Conservation (phyloP, 495 filamentous ascomycete genomes). For the Xylaria acuta region DNA sequence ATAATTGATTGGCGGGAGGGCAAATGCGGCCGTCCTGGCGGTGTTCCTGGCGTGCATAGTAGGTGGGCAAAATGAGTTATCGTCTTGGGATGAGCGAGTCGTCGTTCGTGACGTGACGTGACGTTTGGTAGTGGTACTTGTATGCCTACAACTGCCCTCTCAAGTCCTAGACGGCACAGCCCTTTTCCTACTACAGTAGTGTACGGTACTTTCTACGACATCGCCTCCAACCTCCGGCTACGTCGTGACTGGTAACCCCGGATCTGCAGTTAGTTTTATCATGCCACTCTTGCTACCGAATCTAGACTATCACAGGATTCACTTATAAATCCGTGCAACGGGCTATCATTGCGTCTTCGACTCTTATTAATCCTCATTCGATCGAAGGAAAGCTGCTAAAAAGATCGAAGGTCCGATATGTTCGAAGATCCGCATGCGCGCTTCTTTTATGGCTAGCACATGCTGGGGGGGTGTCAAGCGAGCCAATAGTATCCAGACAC, state of each 20-base stretch:
- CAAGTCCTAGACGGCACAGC: neutral
- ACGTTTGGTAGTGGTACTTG: neutral
- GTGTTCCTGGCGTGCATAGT: neutral
- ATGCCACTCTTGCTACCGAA: neutral
- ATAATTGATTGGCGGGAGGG: neutral
- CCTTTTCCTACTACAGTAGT: too few relatives aligned
- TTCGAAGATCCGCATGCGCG: neutral
- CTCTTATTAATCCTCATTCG: neutral
- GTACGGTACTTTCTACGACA: too few relatives aligned
- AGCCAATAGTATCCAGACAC: too few relatives aligned
- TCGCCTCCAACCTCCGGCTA: neutral
- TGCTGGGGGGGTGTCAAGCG: too few relatives aligned
- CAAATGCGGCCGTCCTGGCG: neutral
- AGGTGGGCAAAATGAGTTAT: neutral
- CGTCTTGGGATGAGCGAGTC: neutral
- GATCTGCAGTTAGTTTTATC: neutral
- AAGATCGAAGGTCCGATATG: neutral
- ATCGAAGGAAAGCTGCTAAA: neutral
- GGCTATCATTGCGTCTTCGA: neutral
- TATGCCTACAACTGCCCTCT: neutral
- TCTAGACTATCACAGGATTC: neutral
- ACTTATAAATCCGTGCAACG: neutral
- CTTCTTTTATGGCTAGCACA: neutral
- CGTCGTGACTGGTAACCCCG: neutral
- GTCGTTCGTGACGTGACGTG: too few relatives aligned